Percentiles rank a stretch among this genome's conserved stretches.
phyloP scores from a whole-genome alignment of 768 basidiomycete species.

The Sporobolomyces pararoseus region DNA sequence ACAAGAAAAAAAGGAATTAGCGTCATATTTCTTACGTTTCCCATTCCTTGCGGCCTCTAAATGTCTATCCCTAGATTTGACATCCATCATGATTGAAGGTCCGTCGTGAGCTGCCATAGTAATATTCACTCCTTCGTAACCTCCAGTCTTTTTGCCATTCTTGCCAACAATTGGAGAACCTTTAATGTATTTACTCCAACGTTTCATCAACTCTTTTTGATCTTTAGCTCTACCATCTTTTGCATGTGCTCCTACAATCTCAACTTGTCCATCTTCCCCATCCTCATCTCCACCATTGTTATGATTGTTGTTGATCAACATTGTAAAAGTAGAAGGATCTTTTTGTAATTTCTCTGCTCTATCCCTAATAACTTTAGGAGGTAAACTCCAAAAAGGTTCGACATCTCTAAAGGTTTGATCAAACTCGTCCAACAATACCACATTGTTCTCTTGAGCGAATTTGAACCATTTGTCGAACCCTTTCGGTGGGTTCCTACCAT shows the following conservation, averaged over 20 bases:
- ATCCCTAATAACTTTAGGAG: constrained; percentile 20
- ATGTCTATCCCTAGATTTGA: constrained; percentile 21
- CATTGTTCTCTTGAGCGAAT: constrained; percentile 68
- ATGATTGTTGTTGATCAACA: constrained; percentile 28
- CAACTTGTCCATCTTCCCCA: constrained; percentile 26
- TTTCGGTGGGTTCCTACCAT: constrained; percentile 66
- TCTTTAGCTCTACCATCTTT: constrained; percentile 41
- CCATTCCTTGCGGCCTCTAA: constrained; percentile 26
- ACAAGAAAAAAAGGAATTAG: too few species aligned
- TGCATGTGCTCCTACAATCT: constrained; percentile 39
- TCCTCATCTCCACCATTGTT: too few species aligned
- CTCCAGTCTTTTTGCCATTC: neutral
- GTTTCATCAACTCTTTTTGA: constrained; percentile 42
- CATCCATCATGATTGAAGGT: constrained; percentile 43
- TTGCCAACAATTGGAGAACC: constrained; percentile 2
- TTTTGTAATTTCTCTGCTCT: constrained; percentile 27
- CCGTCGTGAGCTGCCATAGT: constrained; percentile 46
- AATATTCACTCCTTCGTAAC: constrained; percentile 40
- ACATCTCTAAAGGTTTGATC: constrained; percentile 44
- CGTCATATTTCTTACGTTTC: constrained; percentile 33
- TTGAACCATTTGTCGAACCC: constrained; percentile 85
- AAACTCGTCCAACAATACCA: constrained; percentile 58
- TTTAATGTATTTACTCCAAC: constrained; percentile 38
- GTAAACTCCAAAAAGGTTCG: constrained; percentile 40
- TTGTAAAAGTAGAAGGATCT: constrained; percentile 37